Base-by-base conservation (phyloP, 805 yeast species). In the Cyberlindnera mississippiensis region DNA sequence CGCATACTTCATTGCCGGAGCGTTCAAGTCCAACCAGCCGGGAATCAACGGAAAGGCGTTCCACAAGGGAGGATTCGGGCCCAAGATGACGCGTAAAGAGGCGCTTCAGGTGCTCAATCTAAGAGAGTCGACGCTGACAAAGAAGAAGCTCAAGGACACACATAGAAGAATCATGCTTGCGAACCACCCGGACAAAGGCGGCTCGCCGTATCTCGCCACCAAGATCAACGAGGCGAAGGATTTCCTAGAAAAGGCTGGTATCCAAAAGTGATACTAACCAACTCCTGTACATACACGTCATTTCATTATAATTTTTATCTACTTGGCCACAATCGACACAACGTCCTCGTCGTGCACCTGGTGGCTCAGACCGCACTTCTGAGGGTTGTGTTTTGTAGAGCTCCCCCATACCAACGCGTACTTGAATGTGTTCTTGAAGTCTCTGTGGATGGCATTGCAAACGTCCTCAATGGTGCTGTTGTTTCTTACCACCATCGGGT, bases 401-500 rank as follows among this genome's bases (percentile, higher is more conserved):
- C 90, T 80, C 0, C 99, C 99, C 97, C 98, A 91, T 6, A 91
- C 96, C 56, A 89, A 66, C 1, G 98, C 98, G 61, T 90, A 89
- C 61, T 89, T 87, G 72, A 93, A 91, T 56, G 85, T 87, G 50
- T 84, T 81, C 58, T 89, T 90, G 72, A 91, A 85, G 56, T 90
- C 96, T 53, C 95, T 76, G 61, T 91, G 98, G 48, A 91, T 83
- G 11, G 93, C 75, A 59, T 91, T 90, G 68, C 99, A 91, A 22
- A 91, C 87, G 51, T 82, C 88, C 50, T 83, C 91, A 40, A 91
- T 78, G 2, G 93, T 72, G 6, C 95, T 82, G 41, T 80, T 75
- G 42, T 72, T 74, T 53, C 98, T 73, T 12, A 93, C 95, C 38
- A 91, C 96, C 76, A 90, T 75, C 2, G 99, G 98, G 46, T 90